These are phyloP conservation scores for Thielaviopsis punctulata DNA, from an alignment of 2,329 filamentous ascomycete genomes.

Conservation along the genomic window DNA sequence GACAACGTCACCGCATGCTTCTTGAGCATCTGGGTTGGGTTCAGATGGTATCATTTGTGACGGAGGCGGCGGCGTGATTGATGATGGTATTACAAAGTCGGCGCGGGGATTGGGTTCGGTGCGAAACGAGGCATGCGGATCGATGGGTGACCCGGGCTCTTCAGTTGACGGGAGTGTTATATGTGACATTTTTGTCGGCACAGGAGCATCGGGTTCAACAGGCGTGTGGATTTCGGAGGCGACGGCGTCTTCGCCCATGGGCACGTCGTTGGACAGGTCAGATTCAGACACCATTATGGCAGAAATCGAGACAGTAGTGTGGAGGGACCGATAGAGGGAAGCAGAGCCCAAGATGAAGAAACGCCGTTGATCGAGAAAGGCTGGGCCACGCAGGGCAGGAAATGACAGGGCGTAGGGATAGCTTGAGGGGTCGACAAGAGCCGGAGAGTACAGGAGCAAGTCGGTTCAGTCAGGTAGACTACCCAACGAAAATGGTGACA, in stretches of 20 bases:
- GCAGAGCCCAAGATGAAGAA: too few relatives aligned
- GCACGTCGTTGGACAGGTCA: background rate
- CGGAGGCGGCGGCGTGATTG: slow-evolving; percentile 39
- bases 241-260: background rate
- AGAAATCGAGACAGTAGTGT: background rate
- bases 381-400: background rate
- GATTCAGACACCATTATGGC: slow-evolving; percentile 6
- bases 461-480: background rate
- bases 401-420: background rate
- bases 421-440: background rate
- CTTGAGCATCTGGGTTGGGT: background rate
- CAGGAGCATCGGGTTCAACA: slow-evolving; percentile 1
- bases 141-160: slow-evolving; percentile 33
- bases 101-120: slow-evolving; percentile 30
- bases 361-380: too few relatives aligned
- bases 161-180: slow-evolving; percentile 41
- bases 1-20: background rate
- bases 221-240: background rate
- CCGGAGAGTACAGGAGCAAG: background rate
- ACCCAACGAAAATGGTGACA: background rate
- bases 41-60: slow-evolving; percentile 18
- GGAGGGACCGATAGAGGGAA: background rate
- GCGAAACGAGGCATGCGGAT: slow-evolving; percentile 31
- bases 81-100: slow-evolving; percentile 35
- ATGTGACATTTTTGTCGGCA: slow-evolving; percentile 23